A percentile compares a stretch with the other conserved stretches of the same genome.
Conservation (phyloP, 352 stramenopile genomes). For the Thalassiosira gravida region DNA sequence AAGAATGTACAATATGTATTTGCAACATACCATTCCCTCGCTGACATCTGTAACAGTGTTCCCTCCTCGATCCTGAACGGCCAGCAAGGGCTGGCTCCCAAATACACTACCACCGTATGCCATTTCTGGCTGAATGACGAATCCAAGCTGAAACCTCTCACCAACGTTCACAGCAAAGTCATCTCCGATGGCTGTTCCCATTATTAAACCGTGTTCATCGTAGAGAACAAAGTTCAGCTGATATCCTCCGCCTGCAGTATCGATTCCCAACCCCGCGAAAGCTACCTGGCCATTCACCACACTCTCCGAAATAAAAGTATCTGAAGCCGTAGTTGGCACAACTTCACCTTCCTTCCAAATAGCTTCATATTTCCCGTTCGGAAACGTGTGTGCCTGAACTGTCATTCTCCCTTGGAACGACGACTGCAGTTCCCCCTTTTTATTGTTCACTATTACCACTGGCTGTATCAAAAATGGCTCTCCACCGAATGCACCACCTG, state of each 20-base stretch:
- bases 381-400: constrained; percentile 23
- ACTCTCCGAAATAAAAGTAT: constrained; percentile 36
- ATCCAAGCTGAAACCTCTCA: constrained; percentile 42
- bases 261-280: constrained; percentile 58
- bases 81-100: constrained; percentile 52
- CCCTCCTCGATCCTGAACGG: constrained; percentile 62
- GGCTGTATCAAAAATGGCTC: constrained; percentile 56
- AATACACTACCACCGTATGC: constrained; percentile 61
- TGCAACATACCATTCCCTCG: constrained; percentile 45
- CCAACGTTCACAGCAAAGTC: constrained; percentile 58
- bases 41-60: constrained; percentile 60
- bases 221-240: constrained; percentile 59
- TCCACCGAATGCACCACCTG: constrained; percentile 46
- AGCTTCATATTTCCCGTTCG: constrained; percentile 26
- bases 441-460: constrained; percentile 49
- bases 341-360: constrained; percentile 29
- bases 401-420: constrained; percentile 50
- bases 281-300: constrained; percentile 31
- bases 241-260: constrained; percentile 52
- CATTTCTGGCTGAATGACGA: constrained; percentile 55
- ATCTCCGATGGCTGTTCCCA: constrained; percentile 40
- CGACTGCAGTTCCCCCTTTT: constrained; percentile 46
- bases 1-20: not conserved
- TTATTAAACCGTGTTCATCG: constrained; percentile 56
- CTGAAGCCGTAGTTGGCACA: constrained; percentile 1